These are phyloP conservation scores for Emmonsiellopsis sp. DNA, from an alignment of 2,329 filamentous ascomycete species.

Conservation along the genomic window DNA sequence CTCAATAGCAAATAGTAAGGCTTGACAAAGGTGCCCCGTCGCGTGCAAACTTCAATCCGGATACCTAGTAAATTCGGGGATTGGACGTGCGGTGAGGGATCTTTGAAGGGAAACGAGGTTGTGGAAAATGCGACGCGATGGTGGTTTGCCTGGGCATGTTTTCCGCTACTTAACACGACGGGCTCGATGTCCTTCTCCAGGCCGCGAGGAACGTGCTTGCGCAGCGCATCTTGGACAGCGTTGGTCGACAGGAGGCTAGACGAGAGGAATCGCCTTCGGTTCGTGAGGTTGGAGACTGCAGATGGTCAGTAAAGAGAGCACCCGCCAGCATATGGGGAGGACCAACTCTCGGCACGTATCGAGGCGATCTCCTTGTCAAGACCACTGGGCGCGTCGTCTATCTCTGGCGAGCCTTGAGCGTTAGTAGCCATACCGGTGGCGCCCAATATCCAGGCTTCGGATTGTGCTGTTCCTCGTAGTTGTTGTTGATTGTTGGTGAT, in stretches of 20 bases:
- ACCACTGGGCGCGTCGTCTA: constrained; percentile 6
- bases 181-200: constrained; percentile 22
- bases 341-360: constrained; percentile 33
- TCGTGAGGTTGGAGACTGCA: constrained; percentile 30
- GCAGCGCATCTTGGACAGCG: constrained; percentile 24
- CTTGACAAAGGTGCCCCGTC: constrained; percentile 29
- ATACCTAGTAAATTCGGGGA: constrained; percentile 28
- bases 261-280: constrained; percentile 29
- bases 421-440: not conserved
- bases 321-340: not conserved
- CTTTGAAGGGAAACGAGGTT: constrained; percentile 37
- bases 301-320: constrained; percentile 5
- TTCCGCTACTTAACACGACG: constrained; percentile 20
- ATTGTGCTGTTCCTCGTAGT: no score
- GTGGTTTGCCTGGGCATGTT: constrained; percentile 29
- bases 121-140: constrained; percentile 36
- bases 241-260: constrained; percentile 34
- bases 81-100: constrained; percentile 28
- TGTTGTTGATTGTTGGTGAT: no score
- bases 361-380: constrained; percentile 33
- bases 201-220: constrained; percentile 5
- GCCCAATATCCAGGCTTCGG: not conserved
- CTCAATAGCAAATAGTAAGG: constrained; percentile 36
- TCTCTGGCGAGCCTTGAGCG: not conserved
- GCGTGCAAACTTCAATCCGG: constrained; percentile 32